phyloP scores from a whole-genome alignment of 2,329 filamentous ascomycete genomes.

The Neofusicoccum umdonicola region DNA sequence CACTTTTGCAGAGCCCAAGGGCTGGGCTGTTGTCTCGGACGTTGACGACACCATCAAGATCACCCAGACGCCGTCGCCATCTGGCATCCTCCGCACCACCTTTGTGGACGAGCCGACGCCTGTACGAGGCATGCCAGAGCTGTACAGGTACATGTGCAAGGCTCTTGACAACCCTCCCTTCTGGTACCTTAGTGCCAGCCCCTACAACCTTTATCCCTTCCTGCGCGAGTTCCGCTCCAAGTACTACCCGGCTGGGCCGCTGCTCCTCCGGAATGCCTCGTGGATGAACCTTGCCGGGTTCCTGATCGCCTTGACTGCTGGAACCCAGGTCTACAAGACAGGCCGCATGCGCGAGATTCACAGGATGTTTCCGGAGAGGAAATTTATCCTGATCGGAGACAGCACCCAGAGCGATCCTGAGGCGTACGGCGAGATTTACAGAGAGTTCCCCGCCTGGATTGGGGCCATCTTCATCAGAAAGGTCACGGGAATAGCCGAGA shows the following conservation, averaged over 20 bases:
- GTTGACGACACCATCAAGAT: constrained; percentile 96
- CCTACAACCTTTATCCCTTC: constrained; percentile 92
- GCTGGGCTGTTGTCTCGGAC: constrained; percentile 85
- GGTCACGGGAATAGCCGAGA: constrained; percentile 71
- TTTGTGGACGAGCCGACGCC: constrained; percentile 74
- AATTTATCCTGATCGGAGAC: constrained; percentile 83
- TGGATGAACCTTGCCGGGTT: constrained; percentile 84
- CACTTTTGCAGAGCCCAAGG: constrained; percentile 69
- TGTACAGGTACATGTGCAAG: constrained; percentile 67
- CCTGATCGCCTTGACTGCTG: constrained; percentile 73
- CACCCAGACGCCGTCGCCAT: constrained; percentile 75
- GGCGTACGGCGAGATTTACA: constrained; percentile 76
- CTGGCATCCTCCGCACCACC: constrained; percentile 78
- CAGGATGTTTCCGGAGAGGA: constrained; percentile 72
- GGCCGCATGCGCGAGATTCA: constrained; percentile 76
- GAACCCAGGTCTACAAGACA: constrained; percentile 83
- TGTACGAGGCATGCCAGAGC: constrained; percentile 76
- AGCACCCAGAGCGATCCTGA: constrained; percentile 91
- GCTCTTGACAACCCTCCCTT: constrained; percentile 64
- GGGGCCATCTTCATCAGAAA: constrained; percentile 82
- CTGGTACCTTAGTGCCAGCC: constrained; percentile 92
- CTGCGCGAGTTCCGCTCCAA: constrained; percentile 69
- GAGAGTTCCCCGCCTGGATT: constrained; percentile 71
- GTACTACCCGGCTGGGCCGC: constrained; percentile 72
- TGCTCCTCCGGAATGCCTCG: constrained; percentile 79